A percentile compares a stretch with the other conserved stretches of the same genome.
Conservation (phyloP, 1,284 basidiomycete species). For the Spongispora temasekensis region DNA sequence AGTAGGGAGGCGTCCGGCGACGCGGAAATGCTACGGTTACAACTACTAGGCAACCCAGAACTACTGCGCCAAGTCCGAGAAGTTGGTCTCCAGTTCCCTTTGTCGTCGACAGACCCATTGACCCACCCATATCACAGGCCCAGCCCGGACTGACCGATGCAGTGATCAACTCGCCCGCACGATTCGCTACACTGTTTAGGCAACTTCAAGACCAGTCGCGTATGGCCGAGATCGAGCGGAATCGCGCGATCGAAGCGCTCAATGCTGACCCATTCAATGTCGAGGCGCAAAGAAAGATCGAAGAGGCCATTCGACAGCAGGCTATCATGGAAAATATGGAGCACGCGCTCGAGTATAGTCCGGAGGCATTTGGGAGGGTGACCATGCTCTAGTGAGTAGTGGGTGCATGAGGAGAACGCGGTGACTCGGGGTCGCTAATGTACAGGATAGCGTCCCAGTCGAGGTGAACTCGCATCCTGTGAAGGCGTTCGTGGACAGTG, state of each 20-base stretch:
- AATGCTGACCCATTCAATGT: slow-evolving; percentile 90
- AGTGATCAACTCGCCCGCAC: slow-evolving; percentile 62
- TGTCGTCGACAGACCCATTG: not conserved
- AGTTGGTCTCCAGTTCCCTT: slow-evolving; percentile 39
- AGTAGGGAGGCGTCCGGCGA: slow-evolving; percentile 69
- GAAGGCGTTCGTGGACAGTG: slow-evolving; percentile 98
- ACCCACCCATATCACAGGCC: slow-evolving; percentile 49
- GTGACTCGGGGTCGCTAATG: slow-evolving; percentile 13
- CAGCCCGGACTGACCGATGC: slow-evolving; percentile 84
- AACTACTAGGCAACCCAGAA: slow-evolving; percentile 80
- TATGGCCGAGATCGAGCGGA: slow-evolving; percentile 54
- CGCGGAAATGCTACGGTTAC: slow-evolving; percentile 87
- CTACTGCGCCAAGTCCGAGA: slow-evolving; percentile 77
- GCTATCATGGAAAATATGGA: slow-evolving; percentile 90
- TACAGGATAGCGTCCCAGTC: slow-evolving; percentile 63
- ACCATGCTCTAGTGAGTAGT: slow-evolving; percentile 93
- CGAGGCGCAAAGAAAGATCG: slow-evolving; percentile 90
- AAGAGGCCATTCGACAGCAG: slow-evolving; percentile 91
- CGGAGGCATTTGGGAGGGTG: slow-evolving; percentile 92
- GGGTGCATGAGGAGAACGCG: not conserved
- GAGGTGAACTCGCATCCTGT: slow-evolving; percentile 91
- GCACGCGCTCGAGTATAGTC: slow-evolving; percentile 90
- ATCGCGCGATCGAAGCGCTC: slow-evolving; percentile 67
- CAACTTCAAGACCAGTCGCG: slow-evolving; percentile 61
- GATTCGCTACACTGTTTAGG: slow-evolving; percentile 74